Evolutionary conservation across 768 basidiomycete species (phyloP).

Genomic region (Paxillus ammoniavirescens): DNA sequence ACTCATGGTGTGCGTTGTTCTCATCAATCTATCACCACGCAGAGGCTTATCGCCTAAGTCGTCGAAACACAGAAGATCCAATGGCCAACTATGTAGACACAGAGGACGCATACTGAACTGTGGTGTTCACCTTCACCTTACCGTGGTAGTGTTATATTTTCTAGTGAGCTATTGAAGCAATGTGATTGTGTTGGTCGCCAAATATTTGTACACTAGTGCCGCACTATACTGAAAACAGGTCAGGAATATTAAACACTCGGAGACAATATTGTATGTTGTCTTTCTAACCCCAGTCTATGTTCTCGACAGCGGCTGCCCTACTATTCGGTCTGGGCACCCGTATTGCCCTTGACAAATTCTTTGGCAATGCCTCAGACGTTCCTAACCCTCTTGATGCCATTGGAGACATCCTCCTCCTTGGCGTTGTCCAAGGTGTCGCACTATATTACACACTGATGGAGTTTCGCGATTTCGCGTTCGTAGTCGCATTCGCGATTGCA

Average conservation of each 20-base stretch:
- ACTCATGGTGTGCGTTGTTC: slow-evolving; percentile 1
- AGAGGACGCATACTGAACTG: slow-evolving; percentile 29
- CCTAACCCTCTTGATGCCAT: slow-evolving; percentile 34
- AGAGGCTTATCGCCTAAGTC: slow-evolving; percentile 91
- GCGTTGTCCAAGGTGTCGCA: slow-evolving; percentile 74
- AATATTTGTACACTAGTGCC: slow-evolving; percentile 3
- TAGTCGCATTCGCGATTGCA: slow-evolving; percentile 55
- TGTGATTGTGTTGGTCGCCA: not conserved
- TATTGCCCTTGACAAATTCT: slow-evolving; percentile 60
- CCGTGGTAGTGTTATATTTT: slow-evolving; percentile 2
- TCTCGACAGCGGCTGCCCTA: slow-evolving; percentile 62
- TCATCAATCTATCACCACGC: slow-evolving; percentile 19
- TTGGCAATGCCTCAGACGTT: slow-evolving; percentile 38
- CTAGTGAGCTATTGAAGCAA: not conserved
- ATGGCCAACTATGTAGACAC: slow-evolving; percentile 90
- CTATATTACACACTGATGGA: slow-evolving; percentile 64
- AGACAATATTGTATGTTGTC: slow-evolving; percentile 10
- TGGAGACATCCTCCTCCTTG: slow-evolving; percentile 62
- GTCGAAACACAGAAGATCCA: slow-evolving; percentile 75
- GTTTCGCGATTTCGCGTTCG: slow-evolving; percentile 50
- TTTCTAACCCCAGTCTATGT: slow-evolving; percentile 34
- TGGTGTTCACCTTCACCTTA: not conserved
- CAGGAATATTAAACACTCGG: slow-evolving; percentile 10
- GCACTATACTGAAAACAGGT: slow-evolving; percentile 20
- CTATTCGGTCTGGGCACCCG: slow-evolving; percentile 75